Base-by-base conservation (phyloP, 495 filamentous ascomycete species). In the Bacidia gigantensis region DNA sequence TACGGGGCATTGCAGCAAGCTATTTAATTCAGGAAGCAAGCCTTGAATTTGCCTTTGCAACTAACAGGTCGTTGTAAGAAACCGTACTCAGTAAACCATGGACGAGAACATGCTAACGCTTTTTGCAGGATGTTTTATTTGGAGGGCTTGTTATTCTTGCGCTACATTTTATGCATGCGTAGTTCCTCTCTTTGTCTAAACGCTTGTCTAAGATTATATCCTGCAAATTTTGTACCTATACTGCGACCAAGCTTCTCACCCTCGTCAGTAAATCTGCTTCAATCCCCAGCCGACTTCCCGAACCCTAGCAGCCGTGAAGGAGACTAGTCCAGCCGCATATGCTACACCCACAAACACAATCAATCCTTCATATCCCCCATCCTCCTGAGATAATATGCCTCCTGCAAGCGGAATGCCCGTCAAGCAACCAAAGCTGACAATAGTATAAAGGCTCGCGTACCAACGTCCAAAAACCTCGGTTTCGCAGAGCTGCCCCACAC, bases 361-460 rank as follows among this genome's bases (percentile, higher is more conserved):
- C 20, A 87, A 63, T 2, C 78, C 81, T 67, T 72, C 77, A 53
- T 77, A 80, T 51, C 75, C 67, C 5, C 80, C 75, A 53, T 69
- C 60, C 64, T 73, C 69, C 46, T 70, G 60, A 17, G 72, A 67
- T 29, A 87, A 56, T 29, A 90, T 76, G 32, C 81, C 74, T 14
- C 90, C 90, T 0, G 84, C 90, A 56, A 96, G 94, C 0, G 90
- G 90, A 21, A 94, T 79, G 21, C 87, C 88, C 20, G 83, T 92
- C 29, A 97, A 69, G 5, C 84, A 86, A 0, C 87, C 89, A 64
- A 97, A 87, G 55, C 84, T 87, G 25, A 90, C 89, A 26, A 94
- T 73, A 58, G 88, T 92, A 67, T 94, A 92, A 53, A 82, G 82
- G 1, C 89, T 92, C 14, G 89, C 84, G 58, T 81, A 94, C 56